A percentile compares a stretch with the other conserved stretches of the same genome.
These are phyloP conservation scores for Collariella sp. DNA, from an alignment of 495 filamentous ascomycete species.

Conservation along the genomic window DNA sequence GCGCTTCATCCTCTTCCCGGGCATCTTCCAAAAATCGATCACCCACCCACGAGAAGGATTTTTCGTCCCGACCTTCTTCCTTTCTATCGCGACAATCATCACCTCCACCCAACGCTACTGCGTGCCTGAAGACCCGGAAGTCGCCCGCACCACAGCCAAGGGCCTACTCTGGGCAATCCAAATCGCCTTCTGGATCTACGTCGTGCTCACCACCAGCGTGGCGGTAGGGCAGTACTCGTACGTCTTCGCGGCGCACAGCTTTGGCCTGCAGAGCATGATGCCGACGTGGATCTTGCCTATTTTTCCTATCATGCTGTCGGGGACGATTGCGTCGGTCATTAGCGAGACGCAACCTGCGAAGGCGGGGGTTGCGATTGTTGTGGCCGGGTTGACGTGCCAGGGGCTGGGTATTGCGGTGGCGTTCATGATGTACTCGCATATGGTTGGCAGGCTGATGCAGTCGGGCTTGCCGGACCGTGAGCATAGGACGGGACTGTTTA, in stretches of 20 bases:
- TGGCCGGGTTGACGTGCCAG: conserved; percentile 45
- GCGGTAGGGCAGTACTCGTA: conserved; percentile 45
- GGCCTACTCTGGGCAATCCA: conserved; percentile 31
- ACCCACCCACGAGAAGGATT: conserved; percentile 56
- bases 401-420: conserved; percentile 45
- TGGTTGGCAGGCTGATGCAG: conserved; percentile 54
- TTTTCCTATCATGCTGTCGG: conserved; percentile 48
- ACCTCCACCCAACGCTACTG: conserved; percentile 53
- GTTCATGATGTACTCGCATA: conserved; percentile 49
- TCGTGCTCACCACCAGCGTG: conserved; percentile 34
- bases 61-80: conserved; percentile 60
- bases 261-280: conserved; percentile 38
- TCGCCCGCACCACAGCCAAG: conserved; percentile 26
- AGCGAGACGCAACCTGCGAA: conserved; percentile 35
- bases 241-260: conserved; percentile 37
- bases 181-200: conserved; percentile 47
- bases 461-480: conserved; percentile 43
- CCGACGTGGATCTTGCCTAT: conserved; percentile 53
- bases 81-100: conserved; percentile 57
- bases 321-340: conserved; percentile 43
- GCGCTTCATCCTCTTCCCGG: conserved; percentile 49
- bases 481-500: conserved; percentile 57
- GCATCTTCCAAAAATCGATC: conserved; percentile 46
- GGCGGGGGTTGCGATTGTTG: conserved; percentile 37
- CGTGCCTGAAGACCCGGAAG: conserved; percentile 27